Conservation (phyloP, 352 stramenopile species). For the Globisporangium acanthophoron region DNA sequence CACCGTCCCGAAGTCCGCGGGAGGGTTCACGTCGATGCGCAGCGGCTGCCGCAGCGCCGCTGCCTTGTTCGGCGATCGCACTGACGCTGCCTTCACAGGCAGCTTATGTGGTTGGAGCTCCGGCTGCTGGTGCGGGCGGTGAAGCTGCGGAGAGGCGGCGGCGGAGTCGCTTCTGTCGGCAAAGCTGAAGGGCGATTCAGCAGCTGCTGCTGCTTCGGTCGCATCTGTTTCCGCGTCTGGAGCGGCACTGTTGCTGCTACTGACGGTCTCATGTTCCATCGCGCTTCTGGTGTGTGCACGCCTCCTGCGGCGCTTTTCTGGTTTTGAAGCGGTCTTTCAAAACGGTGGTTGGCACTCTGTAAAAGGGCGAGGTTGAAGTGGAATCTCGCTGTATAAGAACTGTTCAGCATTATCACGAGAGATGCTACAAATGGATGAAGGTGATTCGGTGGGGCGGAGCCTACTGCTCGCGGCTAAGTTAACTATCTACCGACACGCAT, state of each 20-base stretch:
- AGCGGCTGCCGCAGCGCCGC: conserved; percentile 23
- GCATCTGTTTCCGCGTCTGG: neutral
- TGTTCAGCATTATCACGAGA: too few species aligned
- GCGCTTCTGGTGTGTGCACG: too few species aligned
- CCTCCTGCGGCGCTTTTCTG: too few species aligned
- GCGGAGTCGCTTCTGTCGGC: neutral
- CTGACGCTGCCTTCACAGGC: conserved; percentile 4
- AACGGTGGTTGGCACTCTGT: too few species aligned
- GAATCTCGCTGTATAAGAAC: conserved; percentile 13
- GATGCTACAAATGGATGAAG: too few species aligned
- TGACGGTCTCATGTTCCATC: neutral
- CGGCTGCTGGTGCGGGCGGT: neutral
- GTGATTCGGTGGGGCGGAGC: too few species aligned
- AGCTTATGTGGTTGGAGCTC: conserved; percentile 3
- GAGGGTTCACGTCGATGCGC: conserved; percentile 40
- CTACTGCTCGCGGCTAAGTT: conserved; percentile 14
- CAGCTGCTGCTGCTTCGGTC: neutral
- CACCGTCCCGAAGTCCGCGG: conserved; percentile 8
- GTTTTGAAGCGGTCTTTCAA: conserved; percentile 13
- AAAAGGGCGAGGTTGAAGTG: neutral
- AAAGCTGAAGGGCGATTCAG: neutral
- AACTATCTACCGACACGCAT: conserved; percentile 13
- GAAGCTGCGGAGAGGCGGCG: neutral
- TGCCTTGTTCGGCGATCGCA: conserved; percentile 7
- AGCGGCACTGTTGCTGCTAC: neutral